Conservation (phyloP, 768 basidiomycete species). For the Boletus barrowsii region DNA sequence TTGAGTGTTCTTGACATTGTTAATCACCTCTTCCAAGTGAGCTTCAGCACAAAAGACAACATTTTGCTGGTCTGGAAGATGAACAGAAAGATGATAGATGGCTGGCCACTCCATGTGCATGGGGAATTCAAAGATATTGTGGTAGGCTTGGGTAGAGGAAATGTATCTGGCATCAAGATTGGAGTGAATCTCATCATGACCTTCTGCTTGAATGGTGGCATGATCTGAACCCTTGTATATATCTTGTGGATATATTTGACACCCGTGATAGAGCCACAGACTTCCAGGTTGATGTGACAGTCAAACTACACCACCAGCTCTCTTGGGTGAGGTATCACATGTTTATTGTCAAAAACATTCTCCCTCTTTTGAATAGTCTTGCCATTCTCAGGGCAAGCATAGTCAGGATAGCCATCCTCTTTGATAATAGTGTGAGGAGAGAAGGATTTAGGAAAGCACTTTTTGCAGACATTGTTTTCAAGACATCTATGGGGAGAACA, state of each 20-base stretch:
- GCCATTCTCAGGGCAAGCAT: too few relatives aligned
- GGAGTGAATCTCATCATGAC: too few relatives aligned
- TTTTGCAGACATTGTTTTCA: too few relatives aligned
- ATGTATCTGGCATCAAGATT: too few relatives aligned
- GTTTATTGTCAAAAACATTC: conserved; percentile 32
- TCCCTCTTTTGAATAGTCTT: too few relatives aligned
- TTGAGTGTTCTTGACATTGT: not conserved
- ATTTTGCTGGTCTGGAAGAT: not conserved
- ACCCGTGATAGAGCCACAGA: conserved; percentile 8
- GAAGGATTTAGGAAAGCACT: too few relatives aligned
- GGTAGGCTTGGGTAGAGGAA: too few relatives aligned
- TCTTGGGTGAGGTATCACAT: conserved; percentile 42
- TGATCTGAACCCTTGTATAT: too few relatives aligned
- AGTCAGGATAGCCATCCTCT: too few relatives aligned
- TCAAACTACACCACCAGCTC: conserved; percentile 34
- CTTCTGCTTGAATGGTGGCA: not conserved
- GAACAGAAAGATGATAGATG: conserved; percentile 1
- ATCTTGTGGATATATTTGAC: too few relatives aligned
- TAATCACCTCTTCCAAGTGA: not conserved
- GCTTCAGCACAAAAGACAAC: not conserved
- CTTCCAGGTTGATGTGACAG: conserved; percentile 54
- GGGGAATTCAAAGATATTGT: not conserved
- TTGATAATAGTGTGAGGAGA: too few relatives aligned
- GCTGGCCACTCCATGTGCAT: conserved; percentile 8
- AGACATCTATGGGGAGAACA: too few relatives aligned